Evolutionary conservation across 225 moss, liverwort and hornwort species (phyloP).

Genomic region (Pleurozium schreberi): DNA sequence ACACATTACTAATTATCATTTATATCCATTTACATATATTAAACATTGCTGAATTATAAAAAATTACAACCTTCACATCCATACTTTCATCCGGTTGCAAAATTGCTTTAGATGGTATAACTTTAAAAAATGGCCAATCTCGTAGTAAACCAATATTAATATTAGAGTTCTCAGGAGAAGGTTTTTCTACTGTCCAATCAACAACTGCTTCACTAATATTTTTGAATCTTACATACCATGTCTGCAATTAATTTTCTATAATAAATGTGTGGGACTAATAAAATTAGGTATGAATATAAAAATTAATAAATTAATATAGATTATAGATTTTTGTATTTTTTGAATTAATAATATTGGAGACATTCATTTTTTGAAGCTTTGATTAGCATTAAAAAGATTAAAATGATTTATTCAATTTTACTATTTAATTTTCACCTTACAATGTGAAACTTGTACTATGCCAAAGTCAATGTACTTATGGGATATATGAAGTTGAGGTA

Average conservation of each 20-base stretch:
- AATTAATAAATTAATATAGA: no score
- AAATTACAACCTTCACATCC: constrained; percentile 17
- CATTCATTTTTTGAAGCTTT: neutral
- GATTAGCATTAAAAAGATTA: no score
- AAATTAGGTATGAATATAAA: neutral
- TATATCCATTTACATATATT: no score
- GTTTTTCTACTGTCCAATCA: constrained; percentile 56
- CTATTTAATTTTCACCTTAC: constrained; percentile 37
- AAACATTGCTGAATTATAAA: no score
- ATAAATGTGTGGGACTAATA: neutral
- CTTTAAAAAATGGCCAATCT: constrained; percentile 59
- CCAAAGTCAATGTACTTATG: constrained; percentile 62
- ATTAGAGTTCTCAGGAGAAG: neutral
- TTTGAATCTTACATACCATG: constrained; percentile 41
- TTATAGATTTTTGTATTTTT: no score
- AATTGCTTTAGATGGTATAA: constrained; percentile 15
- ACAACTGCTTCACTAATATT: constrained; percentile 54
- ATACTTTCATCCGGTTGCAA: constrained; percentile 28
- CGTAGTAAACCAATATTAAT: constrained; percentile 37
- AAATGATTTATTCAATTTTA: neutral
- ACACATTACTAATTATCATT: neutral
- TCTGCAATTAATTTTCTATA: neutral
- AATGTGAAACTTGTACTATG: constrained; percentile 48
- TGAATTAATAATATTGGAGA: no score
- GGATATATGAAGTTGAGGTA: constrained; percentile 64